A percentile compares a stretch with the other conserved stretches of the same genome.
phyloP scores from a whole-genome alignment of 805 yeast genomes.

The Yarrowia bubula region DNA sequence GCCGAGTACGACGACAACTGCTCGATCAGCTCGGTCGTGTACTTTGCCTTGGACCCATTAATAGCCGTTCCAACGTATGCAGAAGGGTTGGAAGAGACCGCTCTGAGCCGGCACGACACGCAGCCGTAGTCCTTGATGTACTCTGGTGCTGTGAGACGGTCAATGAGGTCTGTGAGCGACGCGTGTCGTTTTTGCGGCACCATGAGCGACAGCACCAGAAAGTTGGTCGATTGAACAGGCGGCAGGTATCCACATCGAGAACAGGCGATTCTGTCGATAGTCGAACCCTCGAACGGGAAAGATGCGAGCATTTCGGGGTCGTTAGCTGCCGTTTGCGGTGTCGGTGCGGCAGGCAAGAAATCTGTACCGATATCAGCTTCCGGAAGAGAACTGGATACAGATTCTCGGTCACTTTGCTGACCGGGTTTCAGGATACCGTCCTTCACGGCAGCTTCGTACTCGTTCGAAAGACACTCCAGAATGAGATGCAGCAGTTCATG shows the following conservation, averaged over 20 bases:
- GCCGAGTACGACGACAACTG: conserved; percentile 42
- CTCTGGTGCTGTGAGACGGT: conserved; percentile 59
- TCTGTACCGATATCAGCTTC: conserved; percentile 18
- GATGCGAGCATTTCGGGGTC: conserved; percentile 15
- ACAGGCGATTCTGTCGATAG: conserved; percentile 68
- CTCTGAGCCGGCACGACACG: conserved; percentile 57
- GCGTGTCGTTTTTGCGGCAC: conserved; percentile 59
- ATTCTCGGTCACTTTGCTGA: background rate
- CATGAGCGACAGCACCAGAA: conserved; percentile 68
- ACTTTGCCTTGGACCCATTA: conserved; percentile 40
- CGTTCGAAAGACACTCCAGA: conserved; percentile 73
- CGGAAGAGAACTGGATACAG: background rate
- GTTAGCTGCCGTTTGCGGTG: background rate
- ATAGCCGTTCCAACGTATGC: conserved; percentile 28
- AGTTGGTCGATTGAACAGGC: conserved; percentile 48
- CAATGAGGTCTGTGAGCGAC: conserved; percentile 53
- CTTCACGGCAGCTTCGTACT: conserved; percentile 42
- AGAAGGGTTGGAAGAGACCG: conserved; percentile 27
- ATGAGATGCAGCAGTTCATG: conserved; percentile 85
- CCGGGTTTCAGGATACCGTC: background rate
- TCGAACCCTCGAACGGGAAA: conserved; percentile 65
- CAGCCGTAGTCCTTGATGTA: conserved; percentile 77
- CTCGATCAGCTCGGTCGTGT: conserved; percentile 37
- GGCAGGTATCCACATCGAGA: conserved; percentile 62
- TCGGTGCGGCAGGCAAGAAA: conserved; percentile 27